Conservation (phyloP, 257 asterid species). For the Mitragyna speciosa region DNA sequence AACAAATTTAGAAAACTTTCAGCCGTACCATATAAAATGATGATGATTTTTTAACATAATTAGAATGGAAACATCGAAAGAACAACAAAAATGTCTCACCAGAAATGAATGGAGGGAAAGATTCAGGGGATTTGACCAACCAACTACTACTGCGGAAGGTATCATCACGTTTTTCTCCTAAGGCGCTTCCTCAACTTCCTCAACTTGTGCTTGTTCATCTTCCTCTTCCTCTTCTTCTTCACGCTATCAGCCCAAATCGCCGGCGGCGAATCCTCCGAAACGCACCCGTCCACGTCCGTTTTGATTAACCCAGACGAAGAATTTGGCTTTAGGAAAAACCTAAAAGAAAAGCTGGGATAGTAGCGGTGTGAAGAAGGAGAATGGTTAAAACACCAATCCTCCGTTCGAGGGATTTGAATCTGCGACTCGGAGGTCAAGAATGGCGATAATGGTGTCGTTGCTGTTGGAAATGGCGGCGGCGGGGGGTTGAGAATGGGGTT, state of each 20-base stretch:
- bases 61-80: neutral
- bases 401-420: conserved; percentile 22
- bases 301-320: conserved; percentile 21
- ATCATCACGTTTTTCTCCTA: conserved; percentile 54
- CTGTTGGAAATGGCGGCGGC: conserved; percentile 9
- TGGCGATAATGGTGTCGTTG: conserved; percentile 19
- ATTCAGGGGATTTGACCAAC: too few relatives aligned
- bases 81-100: neutral
- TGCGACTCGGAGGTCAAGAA: conserved; percentile 7
- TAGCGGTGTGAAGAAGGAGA: conserved; percentile 14
- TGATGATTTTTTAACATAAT: neutral
- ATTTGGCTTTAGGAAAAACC: conserved; percentile 49
- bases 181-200: conserved; percentile 70
- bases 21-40: neutral
- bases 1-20: neutral
- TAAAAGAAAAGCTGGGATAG: conserved; percentile 59
- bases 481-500: conserved; percentile 22
- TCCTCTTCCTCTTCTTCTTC: conserved; percentile 87
- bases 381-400: conserved; percentile 21
- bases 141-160: too few relatives aligned
- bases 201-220: conserved; percentile 91
- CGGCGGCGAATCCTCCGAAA: conserved; percentile 35
- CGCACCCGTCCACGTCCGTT: conserved; percentile 29
- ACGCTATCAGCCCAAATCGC: conserved; percentile 70
- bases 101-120: neutral